Evolutionary conservation across 768 basidiomycete genomes (phyloP), one percentile per base, ranked within the genome.

Genomic region (Lactarius sanguifluus): DNA sequence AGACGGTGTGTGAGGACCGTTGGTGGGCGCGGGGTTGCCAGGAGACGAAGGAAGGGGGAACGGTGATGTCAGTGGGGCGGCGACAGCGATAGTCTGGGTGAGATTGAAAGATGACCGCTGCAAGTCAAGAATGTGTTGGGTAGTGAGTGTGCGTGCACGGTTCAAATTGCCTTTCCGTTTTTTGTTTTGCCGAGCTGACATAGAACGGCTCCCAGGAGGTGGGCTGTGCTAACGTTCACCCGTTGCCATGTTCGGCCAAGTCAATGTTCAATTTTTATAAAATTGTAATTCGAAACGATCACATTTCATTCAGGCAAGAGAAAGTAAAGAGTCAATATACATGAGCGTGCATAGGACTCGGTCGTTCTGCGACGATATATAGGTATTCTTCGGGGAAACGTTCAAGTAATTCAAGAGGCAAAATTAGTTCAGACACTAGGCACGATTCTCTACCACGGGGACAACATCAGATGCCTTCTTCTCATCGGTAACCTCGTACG

Each of bases 101-200:
- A 38, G 62, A 58, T 47, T 47, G 62, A 32, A 50, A 28, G 23
- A 7, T 25, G 55, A 8, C 32, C 1, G 32, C 20, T 7, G 16
- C 10, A 57, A 5, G 34, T 38, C n/a, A 8, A 25, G 32, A 28
- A 41, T 23, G 30, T 16, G 8, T 16, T 65, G 28, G 28, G 30
- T 80, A 13, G 85, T 85, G 70, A 87, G 85, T n/a, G 86, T 87
- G 64, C 86, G 84, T 75, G 87, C 85, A 71, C 88, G 82, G 75
- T 79, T 83, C 70, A 77, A 75, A 75, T 81, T 81, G 74, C 75
- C 81, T 73, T 85, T 86, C 70, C 85, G 81, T 73, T 86, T 87
- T 77, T 85, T 86, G 77, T 81, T 85, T 81, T 83, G 85, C 68
- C 84, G 79, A 78, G 84, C 79, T 79, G 85, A 82, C 85, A 83